Percentiles rank a stretch among this genome's conserved stretches.
Conservation (phyloP, 352 stramenopile genomes). For the Phytophthora pseudosyringae region DNA sequence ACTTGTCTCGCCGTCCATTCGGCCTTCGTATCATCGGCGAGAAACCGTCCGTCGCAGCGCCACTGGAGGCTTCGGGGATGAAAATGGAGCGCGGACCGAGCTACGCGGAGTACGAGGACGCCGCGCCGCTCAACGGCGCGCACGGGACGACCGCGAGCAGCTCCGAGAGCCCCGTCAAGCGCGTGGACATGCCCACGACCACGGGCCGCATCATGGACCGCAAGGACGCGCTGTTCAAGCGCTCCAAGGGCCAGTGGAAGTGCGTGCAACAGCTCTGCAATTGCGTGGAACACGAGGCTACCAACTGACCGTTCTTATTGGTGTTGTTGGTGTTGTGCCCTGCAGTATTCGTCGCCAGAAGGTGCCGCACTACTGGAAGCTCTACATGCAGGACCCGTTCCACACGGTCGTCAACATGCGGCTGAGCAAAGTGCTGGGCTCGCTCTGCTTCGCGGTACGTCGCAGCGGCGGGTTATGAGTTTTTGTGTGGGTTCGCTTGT, state of each 20-base stretch:
- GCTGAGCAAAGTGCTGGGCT: conserved; percentile 75
- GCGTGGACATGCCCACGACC: conserved; percentile 30
- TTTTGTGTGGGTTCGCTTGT: not conserved
- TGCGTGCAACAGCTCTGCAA: conserved; percentile 30
- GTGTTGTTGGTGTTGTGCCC: conserved; percentile 14
- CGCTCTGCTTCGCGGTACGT: conserved; percentile 38
- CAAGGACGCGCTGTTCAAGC: conserved; percentile 64
- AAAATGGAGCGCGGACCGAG: conserved; percentile 57
- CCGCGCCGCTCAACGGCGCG: conserved; percentile 9
- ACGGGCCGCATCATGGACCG: conserved; percentile 80
- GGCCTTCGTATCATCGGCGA: conserved; percentile 19
- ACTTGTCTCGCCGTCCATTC: conserved; percentile 12
- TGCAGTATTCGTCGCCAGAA: conserved; percentile 80
- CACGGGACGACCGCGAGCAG: conserved; percentile 23
- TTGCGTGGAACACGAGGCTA: not conserved
- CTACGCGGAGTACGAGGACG: conserved; percentile 59
- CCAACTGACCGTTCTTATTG: conserved; percentile 6
- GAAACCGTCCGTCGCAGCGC: not conserved
- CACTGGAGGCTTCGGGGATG: conserved; percentile 15
- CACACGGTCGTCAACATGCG: conserved; percentile 86
- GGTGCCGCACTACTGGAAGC: conserved; percentile 81
- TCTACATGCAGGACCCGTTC: conserved; percentile 87
- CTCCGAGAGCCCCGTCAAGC: conserved; percentile 30
- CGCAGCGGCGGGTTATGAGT: conserved; percentile 9
- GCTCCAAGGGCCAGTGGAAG: conserved; percentile 84